Base-by-base conservation (phyloP, 805 yeast species). In the Candida piceae region DNA sequence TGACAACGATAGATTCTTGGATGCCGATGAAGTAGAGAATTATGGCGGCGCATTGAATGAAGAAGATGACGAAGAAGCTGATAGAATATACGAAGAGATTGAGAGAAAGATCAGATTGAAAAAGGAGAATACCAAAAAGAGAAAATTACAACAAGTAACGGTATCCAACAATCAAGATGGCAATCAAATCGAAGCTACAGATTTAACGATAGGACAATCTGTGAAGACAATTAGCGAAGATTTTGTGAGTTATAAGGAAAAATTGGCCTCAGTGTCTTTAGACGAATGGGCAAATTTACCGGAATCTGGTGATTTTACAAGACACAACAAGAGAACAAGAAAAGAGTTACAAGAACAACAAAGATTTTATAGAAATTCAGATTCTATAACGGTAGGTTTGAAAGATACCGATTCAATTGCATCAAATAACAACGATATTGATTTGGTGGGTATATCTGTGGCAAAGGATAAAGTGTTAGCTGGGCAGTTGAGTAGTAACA, bases 301-400 rank as follows among this genome's bases (percentile, higher is more conserved):
- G 0, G 96, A 87, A 44, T 93, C 86, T 2, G 84, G 87, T 1
- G 97, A 90, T 58, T 65, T 85, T 50, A 93, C 98, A 0, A 72
- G 78, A 50, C 67, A 76, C 39, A 87, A 87, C 58, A 86, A 88
- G 48, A 63, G 97, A 38, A 64, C 72, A 33, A 64, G 96, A 36
- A 57, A 77, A 30, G 68, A 78, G 36, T 72, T 74, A 32, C 82
- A 80, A 50, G 70, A 66, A 47, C 74, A 75, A 40, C 78, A 80
- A 44, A 64, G 96, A 41, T 76, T 74, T 29, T 90, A 87, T 55
- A 87, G 95, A 8, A 84, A 84, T 2, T 93, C 96, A 0, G 97
- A 90, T 55, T 54, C 76, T 1, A 57, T 86, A 6, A 48, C 83
- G 2, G 18, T 47, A 0, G 64, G 64, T 1, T 40, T 67, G 16